Evolutionary conservation across 768 basidiomycete species (phyloP), one percentile per base, ranked within the genome.

Genomic region (Rhodosporidiobolus sp.): DNA sequence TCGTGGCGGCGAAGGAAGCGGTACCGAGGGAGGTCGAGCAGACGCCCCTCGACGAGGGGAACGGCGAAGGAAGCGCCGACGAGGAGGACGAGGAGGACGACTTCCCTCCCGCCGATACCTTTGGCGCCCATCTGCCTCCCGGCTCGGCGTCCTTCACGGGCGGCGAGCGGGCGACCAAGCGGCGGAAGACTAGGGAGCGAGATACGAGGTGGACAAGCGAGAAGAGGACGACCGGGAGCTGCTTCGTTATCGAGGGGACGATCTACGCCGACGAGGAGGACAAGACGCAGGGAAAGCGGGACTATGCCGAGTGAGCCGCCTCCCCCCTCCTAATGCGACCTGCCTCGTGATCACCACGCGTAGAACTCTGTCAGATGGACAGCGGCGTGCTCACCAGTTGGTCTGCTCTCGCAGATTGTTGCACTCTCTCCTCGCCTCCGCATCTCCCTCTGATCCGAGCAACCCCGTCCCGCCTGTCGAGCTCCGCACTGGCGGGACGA

Each of bases 241-340:
- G 22, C 11, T 72, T 67, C 28, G 56, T 30, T 12, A 49, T 62
- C 4, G 70, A 72, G 30, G 70, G 60, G 1, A 22, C 52, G 14
- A 16, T 72, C 11, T 72, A 72, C 35, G 59, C 61, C 5, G 67
- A 62, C n/a, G 43, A 48, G 10, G 46, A 54, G 1, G 65, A 49
- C 16, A 38, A 50, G 8, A 55, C 35, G 17, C 30, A 48, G 9
- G 68, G 52, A 1, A 60, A 52, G 52, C n/a, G 4, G 24, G 69
- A 70, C n/a, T 70, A 70, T 32, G 63, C 69, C 6, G 6, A 59
- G 69, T 70, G 12, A 57, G 69, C 9, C 10, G 14, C 26, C n/a
- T n/a, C n/a, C n/a, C n/a, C n/a, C n/a, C n/a, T n/a, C n/a, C n/a
- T n/a, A n/a, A n/a, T n/a, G n/a, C 12, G 50, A 48, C 17, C 20